A percentile compares a stretch with the other conserved stretches of the same genome.
These are phyloP conservation scores for California macrophylla DNA, from an alignment of 441 rosid species.

Conservation along the genomic window DNA sequence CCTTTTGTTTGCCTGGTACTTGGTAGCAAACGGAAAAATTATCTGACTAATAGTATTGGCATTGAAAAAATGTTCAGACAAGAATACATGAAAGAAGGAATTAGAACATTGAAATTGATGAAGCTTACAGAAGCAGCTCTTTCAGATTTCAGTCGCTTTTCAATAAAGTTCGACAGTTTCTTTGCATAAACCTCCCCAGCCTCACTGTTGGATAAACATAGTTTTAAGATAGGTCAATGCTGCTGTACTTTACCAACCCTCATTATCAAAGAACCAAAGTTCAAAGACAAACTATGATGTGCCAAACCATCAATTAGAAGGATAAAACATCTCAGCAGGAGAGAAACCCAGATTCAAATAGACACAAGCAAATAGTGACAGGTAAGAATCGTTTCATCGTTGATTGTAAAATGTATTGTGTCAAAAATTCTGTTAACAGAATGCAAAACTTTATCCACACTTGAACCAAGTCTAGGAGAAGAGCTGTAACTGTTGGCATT, in stretches of 20 bases:
- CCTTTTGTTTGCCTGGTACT: not conserved
- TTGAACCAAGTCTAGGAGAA: not conserved
- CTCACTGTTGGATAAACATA: slow-evolving; percentile 44
- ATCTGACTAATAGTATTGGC: not conserved
- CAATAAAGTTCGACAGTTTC: slow-evolving; percentile 86
- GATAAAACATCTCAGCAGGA: not conserved
- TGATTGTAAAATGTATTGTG: not conserved
- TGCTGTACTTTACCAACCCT: not conserved
- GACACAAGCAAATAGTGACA: not conserved
- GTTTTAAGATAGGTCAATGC: not conserved
- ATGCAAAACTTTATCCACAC: not conserved
- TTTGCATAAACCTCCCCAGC: slow-evolving; percentile 74
- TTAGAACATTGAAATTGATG: slow-evolving; percentile 8
- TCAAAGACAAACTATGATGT: not conserved
- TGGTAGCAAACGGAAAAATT: not conserved
- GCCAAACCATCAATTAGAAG: not conserved
- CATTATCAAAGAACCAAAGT: not conserved
- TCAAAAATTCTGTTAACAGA: not conserved
- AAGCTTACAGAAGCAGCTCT: slow-evolving; percentile 93
- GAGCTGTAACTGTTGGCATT: not conserved
- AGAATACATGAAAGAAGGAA: slow-evolving; percentile 10
- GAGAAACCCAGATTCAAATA: not conserved
- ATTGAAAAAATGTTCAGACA: not conserved
- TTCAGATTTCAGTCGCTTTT: slow-evolving; percentile 86
- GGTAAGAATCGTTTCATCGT: not conserved